Conservation (phyloP, 331 rosid species). For the Malus hybrid region DNA sequence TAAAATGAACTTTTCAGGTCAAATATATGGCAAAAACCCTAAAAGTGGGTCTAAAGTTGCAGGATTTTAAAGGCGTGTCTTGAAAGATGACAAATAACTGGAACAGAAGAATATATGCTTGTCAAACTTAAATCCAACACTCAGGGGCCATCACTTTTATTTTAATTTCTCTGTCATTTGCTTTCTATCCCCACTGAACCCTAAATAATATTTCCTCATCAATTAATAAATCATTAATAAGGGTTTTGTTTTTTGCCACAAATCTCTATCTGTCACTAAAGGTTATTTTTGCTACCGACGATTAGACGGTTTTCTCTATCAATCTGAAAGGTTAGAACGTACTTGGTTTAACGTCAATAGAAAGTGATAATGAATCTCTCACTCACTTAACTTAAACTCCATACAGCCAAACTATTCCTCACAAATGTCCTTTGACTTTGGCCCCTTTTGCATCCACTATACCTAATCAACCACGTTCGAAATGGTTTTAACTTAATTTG, state of each 20-base stretch:
- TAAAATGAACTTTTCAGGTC: constrained; percentile 13
- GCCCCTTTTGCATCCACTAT: not conserved
- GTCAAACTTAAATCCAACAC: constrained; percentile 39
- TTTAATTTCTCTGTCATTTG: constrained; percentile 12
- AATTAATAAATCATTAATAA: too few species aligned
- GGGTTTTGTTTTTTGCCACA: too few species aligned
- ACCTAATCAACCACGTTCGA: not conserved
- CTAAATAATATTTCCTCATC: not conserved
- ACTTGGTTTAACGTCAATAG: too few species aligned
- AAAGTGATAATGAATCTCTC: not conserved
- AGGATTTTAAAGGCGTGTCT: constrained; percentile 34
- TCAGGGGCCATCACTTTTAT: constrained; percentile 18
- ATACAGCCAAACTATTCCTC: too few species aligned
- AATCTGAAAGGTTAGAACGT: too few species aligned
- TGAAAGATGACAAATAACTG: constrained; percentile 54
- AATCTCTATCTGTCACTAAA: too few species aligned
- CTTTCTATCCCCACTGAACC: constrained; percentile 32
- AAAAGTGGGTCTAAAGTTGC: constrained; percentile 47
- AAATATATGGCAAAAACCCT: constrained; percentile 40
- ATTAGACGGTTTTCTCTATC: too few species aligned
- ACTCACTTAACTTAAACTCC: too few species aligned
- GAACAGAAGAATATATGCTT: constrained; percentile 55
- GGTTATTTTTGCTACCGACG: not conserved
- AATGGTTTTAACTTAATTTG: constrained; percentile 3
- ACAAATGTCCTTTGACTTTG: not conserved